Evolutionary conservation across 164 flowering plant species (phyloP).

Genomic region (Berberis vulgaris): DNA sequence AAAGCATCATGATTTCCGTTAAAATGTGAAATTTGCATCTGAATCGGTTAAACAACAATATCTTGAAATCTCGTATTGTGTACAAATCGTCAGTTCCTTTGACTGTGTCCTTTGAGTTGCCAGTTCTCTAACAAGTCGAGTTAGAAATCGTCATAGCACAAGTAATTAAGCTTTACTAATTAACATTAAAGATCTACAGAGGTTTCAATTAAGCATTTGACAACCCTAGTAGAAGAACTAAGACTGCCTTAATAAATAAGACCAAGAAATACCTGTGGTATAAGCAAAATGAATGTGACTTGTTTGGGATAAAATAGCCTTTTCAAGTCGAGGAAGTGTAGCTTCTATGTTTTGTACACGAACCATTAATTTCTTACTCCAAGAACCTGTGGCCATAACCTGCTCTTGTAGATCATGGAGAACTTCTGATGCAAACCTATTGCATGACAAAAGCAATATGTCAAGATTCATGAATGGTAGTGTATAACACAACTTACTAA

Average conservation of each 20-base stretch:
- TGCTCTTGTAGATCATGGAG: slow-evolving; percentile 93
- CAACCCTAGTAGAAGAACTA: no score
- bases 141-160: no score
- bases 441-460: slow-evolving; percentile 11
- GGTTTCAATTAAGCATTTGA: no score
- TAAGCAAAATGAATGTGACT: slow-evolving; percentile 90
- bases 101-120: no score
- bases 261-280: slow-evolving; percentile 50
- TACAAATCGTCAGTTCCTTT: no score
- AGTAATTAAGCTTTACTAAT: neutral
- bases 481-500: no score
- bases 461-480: neutral
- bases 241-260: neutral
- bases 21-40: no score
- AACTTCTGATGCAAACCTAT: slow-evolving; percentile 92
- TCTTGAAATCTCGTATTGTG: no score
- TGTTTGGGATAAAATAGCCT: slow-evolving; percentile 60
- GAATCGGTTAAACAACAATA: no score
- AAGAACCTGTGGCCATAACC: slow-evolving; percentile 57
- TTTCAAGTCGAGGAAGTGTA: slow-evolving; percentile 76
- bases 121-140: no score
- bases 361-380: slow-evolving; percentile 62
- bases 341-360: slow-evolving; percentile 71
- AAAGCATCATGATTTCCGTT: no score
- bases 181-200: no score